These are phyloP conservation scores for Colletotrichum higginsianum DNA, from an alignment of 2,329 filamentous ascomycete species.

Conservation along the genomic window DNA sequence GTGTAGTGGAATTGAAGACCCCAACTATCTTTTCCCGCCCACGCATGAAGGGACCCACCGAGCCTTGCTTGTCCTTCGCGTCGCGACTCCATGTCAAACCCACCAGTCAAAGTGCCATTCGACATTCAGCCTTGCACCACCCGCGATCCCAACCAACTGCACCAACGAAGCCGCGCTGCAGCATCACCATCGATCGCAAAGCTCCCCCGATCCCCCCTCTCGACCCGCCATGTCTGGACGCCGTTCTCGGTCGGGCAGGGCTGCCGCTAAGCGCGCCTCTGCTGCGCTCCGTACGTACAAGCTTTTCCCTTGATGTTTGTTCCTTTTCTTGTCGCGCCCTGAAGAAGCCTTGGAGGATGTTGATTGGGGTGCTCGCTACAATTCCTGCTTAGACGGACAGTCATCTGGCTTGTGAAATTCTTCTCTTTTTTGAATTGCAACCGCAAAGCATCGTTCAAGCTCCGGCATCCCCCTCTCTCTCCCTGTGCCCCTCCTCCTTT, in stretches of 20 bases:
- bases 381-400: constrained; percentile 47
- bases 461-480: neutral
- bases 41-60: neutral
- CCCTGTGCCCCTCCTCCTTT: constrained; percentile 25
- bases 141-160: constrained; percentile 1
- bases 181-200: constrained; percentile 4
- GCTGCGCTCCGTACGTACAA: constrained; percentile 64
- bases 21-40: constrained; percentile 34
- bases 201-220: neutral
- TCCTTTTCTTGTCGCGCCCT: constrained; percentile 3
- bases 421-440: constrained; percentile 30
- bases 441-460: neutral
- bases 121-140: constrained; percentile 34
- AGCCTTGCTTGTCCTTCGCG: constrained; percentile 39
- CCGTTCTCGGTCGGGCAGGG: constrained; percentile 63
- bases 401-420: neutral
- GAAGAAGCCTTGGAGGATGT: neutral
- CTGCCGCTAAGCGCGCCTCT: constrained; percentile 67
- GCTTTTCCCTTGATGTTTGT: constrained; percentile 4
- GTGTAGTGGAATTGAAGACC: neutral
- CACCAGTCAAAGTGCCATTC: constrained; percentile 11
- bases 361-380: neutral
- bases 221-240: constrained; percentile 34
- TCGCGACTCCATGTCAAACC: constrained; percentile 40
- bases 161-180: constrained; percentile 1